A percentile compares a stretch with the other conserved stretches of the same genome.
These are phyloP conservation scores for Hypoxylon rubiginosum DNA, from an alignment of 2,329 filamentous ascomycete species.

Conservation along the genomic window DNA sequence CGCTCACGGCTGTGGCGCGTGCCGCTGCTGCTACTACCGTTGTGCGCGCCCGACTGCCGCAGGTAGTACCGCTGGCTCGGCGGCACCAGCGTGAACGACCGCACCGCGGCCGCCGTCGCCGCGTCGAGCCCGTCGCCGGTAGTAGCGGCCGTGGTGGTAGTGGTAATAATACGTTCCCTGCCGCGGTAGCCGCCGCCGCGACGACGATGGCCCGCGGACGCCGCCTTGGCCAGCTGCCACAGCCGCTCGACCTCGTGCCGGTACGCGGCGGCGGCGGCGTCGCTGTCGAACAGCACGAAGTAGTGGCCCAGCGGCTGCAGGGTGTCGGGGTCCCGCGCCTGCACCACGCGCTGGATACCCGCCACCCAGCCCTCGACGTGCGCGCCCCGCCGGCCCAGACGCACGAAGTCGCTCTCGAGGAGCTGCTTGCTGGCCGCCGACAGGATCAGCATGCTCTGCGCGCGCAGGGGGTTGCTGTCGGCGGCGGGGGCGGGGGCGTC, in stretches of 20 bases:
- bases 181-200: too few relatives aligned
- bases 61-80: conserved; percentile 46
- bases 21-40: not conserved
- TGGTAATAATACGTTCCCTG: too few relatives aligned
- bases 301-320: conserved; percentile 75
- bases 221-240: conserved; percentile 59
- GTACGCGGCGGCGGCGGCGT: conserved; percentile 72
- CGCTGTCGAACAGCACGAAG: conserved; percentile 75
- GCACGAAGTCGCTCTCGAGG: conserved; percentile 77
- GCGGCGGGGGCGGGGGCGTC: not conserved
- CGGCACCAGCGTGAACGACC: conserved; percentile 55
- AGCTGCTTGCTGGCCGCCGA: conserved; percentile 71
- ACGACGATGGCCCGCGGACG: too few relatives aligned
- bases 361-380: conserved; percentile 78
- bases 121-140: too few relatives aligned
- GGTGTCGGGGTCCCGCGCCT: conserved; percentile 73
- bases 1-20: conserved; percentile 15
- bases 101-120: too few relatives aligned
- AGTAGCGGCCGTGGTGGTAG: too few relatives aligned
- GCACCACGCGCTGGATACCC: conserved; percentile 71
- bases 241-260: conserved; percentile 66
- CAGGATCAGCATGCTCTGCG: conserved; percentile 65
- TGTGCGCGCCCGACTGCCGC: conserved; percentile 23
- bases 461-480: conserved; percentile 35
- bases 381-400: conserved; percentile 71